Evolutionary conservation across 805 yeast genomes (phyloP), one percentile per base, ranked within the genome.

Genomic region (Ogataea angusta): DNA sequence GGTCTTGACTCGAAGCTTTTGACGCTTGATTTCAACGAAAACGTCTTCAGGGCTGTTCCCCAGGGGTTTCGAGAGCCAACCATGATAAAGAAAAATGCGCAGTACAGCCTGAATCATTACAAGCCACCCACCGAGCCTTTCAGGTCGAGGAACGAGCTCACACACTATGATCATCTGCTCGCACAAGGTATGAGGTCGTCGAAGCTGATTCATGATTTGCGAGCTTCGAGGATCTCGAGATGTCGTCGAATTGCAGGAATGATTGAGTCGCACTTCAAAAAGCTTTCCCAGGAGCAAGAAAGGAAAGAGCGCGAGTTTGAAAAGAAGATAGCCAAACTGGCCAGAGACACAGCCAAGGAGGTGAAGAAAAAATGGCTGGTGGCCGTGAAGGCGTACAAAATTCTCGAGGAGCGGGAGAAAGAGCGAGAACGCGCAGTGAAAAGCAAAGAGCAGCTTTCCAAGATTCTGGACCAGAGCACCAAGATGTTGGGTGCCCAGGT

Each of bases 291-390:
- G 43, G 95, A 95, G 31, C 87, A 85, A 49, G 98, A 91, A 51
- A 76, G 95, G 43, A 76, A 79, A 43, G 73, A 74, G 16, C 81
- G 81, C 49, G 95, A 85, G 43, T 77, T 80, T 52, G 95, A 89
- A 52, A 83, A 77, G 51, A 77, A 79, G 38, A 69, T 84, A 43
- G 69, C 73, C 42, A 76, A 75, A 44, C 60, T 91, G 24, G 95
- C 96, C n/a, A 77, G 87, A 52, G 73, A 81, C 35, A 85, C 95
- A 0, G 84, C 85, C 1, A 82, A 78, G 52, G 88, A 89, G 31
- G 96, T 93, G 9, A 83, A 83, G 62, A 88, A 82, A 59, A 80
- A 93, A 55, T 93, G 99, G 99, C 67, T 73, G 16, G 72, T 89
- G 35, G 99, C 97, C 2, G 86, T 82, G 47, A 88, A 85, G 59